Conservation (phyloP, 768 basidiomycete genomes). For the Vararia minispora region DNA sequence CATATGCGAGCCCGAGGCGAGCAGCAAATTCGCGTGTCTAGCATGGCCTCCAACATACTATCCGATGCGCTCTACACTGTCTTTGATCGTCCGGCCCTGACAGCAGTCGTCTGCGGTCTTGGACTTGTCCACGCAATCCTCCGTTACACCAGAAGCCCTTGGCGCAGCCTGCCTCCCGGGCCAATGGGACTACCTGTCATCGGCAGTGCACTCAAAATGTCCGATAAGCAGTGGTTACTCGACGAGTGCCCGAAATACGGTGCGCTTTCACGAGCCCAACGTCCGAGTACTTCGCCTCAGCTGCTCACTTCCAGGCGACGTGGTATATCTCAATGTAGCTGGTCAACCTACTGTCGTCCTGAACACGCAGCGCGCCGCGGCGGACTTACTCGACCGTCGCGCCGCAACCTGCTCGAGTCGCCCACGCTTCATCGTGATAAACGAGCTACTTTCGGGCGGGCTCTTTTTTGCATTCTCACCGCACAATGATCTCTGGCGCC, state of each 20-base stretch:
- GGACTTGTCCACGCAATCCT: no score
- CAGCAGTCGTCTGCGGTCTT: no score
- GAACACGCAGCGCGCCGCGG: slow-evolving; percentile 21
- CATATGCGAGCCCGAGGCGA: no score
- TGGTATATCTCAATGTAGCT: slow-evolving; percentile 4
- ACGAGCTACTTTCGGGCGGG: slow-evolving; percentile 23
- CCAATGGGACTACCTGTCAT: slow-evolving; percentile 5
- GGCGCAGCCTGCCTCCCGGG: slow-evolving; percentile 5
- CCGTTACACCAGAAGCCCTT: slow-evolving; percentile 3
- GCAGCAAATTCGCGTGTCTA: no score
- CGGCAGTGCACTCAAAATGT: no score
- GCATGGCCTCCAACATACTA: no score
- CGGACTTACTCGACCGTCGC: slow-evolving; percentile 28
- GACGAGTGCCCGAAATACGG: no score
- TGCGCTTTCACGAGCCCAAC: no score
- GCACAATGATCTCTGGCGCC: slow-evolving; percentile 16
- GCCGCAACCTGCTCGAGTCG: slow-evolving; percentile 18
- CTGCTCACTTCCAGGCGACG: not conserved
- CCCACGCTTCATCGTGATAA: slow-evolving; percentile 19
- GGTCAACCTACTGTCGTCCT: slow-evolving; percentile 17
- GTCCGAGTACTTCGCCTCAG: no score
- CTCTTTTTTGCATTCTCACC: slow-evolving; percentile 17
- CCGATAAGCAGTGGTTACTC: no score
- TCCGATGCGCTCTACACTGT: no score
- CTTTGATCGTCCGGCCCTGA: no score